phyloP scores from a whole-genome alignment of 345 rosid genomes.

The Gossypium ekmanianum region DNA sequence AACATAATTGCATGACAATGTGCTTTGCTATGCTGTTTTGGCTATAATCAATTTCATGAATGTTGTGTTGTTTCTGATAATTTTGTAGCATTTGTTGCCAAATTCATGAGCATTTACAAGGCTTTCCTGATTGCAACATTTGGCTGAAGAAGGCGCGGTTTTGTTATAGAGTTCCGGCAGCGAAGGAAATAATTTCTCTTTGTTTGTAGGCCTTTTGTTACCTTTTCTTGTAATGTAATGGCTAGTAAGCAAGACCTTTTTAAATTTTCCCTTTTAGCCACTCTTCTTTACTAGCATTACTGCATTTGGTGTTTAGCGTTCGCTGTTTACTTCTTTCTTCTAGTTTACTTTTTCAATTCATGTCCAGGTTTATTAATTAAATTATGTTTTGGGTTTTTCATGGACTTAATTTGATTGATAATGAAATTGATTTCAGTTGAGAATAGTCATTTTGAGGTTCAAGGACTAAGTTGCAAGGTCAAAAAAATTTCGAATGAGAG shows the following conservation, averaged over 20 bases:
- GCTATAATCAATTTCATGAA: neutral
- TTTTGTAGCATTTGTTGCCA: slow-evolving; percentile 82
- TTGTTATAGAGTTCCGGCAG: no score
- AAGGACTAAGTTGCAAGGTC: neutral
- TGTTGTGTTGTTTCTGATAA: neutral
- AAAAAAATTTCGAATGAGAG: neutral
- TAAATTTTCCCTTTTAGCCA: neutral
- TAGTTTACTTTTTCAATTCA: neutral
- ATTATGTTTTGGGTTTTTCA: no score
- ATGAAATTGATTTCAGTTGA: neutral
- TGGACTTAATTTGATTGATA: neutral
- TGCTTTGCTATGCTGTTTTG: neutral
- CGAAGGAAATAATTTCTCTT: no score
- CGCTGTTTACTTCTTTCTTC: neutral
- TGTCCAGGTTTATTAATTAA: no score
- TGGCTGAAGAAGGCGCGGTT: slow-evolving; percentile 41
- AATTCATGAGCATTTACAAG: slow-evolving; percentile 92
- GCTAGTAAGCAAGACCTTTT: neutral
- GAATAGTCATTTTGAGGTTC: neutral
- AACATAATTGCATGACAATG: neutral
- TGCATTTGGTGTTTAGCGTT: neutral
- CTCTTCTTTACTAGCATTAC: neutral
- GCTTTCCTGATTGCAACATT: slow-evolving; percentile 77
- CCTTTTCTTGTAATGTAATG: neutral
- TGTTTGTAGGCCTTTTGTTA: neutral